Evolutionary conservation across 169 alveolate species (phyloP), one percentile per base, ranked within the genome.

Genomic region (Eimeria sp.): DNA sequence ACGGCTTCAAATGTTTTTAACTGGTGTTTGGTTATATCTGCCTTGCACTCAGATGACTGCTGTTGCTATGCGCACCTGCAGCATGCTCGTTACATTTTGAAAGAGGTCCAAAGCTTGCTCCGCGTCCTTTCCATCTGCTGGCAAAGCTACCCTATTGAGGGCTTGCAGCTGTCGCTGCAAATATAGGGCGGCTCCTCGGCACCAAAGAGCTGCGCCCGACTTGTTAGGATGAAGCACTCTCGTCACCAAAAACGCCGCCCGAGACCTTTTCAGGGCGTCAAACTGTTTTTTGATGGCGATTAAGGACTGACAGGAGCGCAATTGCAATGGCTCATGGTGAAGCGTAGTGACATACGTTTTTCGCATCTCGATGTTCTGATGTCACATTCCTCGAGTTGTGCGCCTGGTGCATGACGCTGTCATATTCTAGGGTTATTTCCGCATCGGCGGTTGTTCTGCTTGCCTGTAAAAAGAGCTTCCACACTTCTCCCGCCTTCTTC

Each of bases 401-500:
- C 18, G 30, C 43, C 58, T 40, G 30, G 3, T 40, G 40, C 56
- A 11, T 40, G 56, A 18, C 58, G 4, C 33, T 20, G 83, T 4
- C 83, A 37, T 6, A 58, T 18, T 40, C 58, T 6, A 18, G 23
- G 30, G 83, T 37, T 74, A 16, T 71, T 71, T 13, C n/a, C 20
- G 8, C 68, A 27, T 10, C 9, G 13, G 1, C 2, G 13, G 30
- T 40, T 2, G n/a, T 52, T 40, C 83, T 30, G n/a, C 91, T 60
- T 76, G 97, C 99, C 94, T 97, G 98, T 27, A 87, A 72, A 83
- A 98, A 98, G 46, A 98, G 94, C 85, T 95, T 97, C 95, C 97
- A 97, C 30, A 98, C 98, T 33, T 98, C 98, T 43, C 97, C 97
- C 27, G 99, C 99, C 97, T 99, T 99, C 97, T 98, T 98, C 95